phyloP scores from a whole-genome alignment of 2,329 filamentous ascomycete genomes.

The Thelonectria blattea region DNA sequence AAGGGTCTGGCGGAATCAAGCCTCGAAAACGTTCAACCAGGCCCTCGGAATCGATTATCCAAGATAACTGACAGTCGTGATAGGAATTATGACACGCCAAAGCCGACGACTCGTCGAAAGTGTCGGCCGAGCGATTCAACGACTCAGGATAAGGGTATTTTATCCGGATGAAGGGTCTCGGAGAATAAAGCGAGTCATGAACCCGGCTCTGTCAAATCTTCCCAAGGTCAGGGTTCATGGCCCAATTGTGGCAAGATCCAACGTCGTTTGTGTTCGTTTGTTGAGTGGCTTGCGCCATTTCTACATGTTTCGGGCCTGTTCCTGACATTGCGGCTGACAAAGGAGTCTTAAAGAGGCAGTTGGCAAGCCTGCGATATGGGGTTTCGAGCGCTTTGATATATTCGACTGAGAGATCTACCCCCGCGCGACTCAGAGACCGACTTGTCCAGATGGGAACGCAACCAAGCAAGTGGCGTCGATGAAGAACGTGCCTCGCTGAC shows the following conservation, averaged over 20 bases:
- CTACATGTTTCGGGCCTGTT: background rate
- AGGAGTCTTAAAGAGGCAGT: background rate
- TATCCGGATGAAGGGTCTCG: background rate
- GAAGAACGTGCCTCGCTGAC: background rate
- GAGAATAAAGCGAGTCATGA: background rate
- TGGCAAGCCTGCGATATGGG: too few species aligned
- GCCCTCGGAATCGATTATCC: background rate
- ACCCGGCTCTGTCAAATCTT: background rate
- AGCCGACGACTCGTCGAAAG: background rate
- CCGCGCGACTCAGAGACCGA: background rate
- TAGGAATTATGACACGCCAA: background rate
- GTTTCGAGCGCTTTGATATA: background rate
- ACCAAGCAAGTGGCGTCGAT: background rate
- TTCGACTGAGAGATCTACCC: background rate
- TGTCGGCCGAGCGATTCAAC: background rate
- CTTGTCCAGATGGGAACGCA: too few species aligned
- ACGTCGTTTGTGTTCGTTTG: background rate
- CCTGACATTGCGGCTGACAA: background rate
- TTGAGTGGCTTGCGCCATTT: background rate
- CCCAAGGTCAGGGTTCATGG: background rate
- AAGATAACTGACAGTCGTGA: background rate
- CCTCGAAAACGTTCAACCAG: background rate
- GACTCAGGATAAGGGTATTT: background rate
- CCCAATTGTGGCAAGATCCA: background rate
- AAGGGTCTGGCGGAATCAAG: background rate